Conservation (phyloP, 139 green algal genomes). For the Astrephomene gubernaculifera region DNA sequence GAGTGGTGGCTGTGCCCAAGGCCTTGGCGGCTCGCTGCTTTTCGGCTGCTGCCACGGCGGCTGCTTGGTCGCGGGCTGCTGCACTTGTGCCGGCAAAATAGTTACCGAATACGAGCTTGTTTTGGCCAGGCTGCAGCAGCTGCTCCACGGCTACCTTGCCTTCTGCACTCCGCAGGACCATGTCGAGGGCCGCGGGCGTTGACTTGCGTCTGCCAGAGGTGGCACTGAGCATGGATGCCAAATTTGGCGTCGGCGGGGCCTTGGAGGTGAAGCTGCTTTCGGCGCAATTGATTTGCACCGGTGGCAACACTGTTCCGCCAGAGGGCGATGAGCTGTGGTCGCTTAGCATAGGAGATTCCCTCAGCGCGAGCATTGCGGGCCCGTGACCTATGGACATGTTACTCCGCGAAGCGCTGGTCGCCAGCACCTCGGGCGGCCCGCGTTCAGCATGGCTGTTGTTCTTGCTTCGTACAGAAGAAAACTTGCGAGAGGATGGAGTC, state of each 20-base stretch:
- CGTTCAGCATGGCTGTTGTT: constrained; percentile 41
- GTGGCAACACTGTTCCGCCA: constrained; percentile 5
- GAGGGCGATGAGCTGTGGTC: not conserved
- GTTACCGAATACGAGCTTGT: constrained; percentile 60
- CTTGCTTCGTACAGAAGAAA: constrained; percentile 18
- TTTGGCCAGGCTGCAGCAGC: constrained; percentile 53
- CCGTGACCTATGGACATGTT: constrained; percentile 22
- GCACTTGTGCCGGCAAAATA: constrained; percentile 54
- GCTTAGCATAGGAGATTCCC: constrained; percentile 12
- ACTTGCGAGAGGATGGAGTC: constrained; percentile 21
- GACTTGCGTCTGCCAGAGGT: constrained; percentile 51
- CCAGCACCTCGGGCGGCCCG: not conserved
- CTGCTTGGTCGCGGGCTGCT: constrained; percentile 13
- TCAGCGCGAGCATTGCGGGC: not conserved
- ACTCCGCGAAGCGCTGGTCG: constrained; percentile 33
- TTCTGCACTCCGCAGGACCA: constrained; percentile 50
- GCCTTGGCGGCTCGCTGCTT: constrained; percentile 24
- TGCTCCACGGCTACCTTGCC: constrained; percentile 55
- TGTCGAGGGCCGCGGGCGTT: constrained; percentile 59
- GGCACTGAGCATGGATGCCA: not conserved
- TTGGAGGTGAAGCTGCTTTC: constrained; percentile 36
- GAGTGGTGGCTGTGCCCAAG: not conserved
- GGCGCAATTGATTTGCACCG: constrained; percentile 32
- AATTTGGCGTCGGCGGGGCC: not conserved
- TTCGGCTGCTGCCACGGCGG: constrained; percentile 21